Evolutionary conservation across 352 stramenopile genomes (phyloP).

Genomic region (Phytophthora ohioensis): DNA sequence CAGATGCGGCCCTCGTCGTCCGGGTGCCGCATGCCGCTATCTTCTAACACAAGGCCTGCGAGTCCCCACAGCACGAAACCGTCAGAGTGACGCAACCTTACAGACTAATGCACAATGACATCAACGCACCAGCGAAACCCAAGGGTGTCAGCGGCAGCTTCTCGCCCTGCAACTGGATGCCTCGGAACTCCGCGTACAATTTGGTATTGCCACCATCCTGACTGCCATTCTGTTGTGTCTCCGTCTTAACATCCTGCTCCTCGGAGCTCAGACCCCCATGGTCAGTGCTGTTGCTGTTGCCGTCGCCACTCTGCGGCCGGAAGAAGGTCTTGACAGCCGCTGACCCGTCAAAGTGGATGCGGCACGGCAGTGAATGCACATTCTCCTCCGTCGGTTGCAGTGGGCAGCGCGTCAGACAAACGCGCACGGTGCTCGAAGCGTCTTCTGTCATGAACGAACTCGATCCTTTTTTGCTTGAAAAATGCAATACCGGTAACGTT

Average conservation of each 20-base stretch:
- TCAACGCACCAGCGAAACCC: conserved; percentile 56
- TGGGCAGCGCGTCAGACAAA: conserved; percentile 83
- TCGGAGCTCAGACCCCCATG: conserved; percentile 25
- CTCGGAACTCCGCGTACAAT: conserved; percentile 68
- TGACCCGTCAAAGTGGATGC: conserved; percentile 70
- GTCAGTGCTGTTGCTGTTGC: conserved; percentile 40
- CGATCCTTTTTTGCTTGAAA: conserved; percentile 1
- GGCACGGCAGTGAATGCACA: conserved; percentile 82
- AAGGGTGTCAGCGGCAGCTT: conserved; percentile 50
- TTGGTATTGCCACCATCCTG: conserved; percentile 10
- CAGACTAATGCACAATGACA: not conserved
- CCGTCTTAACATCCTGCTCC: conserved; percentile 31
- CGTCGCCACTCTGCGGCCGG: conserved; percentile 40
- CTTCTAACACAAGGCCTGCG: conserved; percentile 69
- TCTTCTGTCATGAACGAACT: conserved; percentile 27
- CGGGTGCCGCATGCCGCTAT: conserved; percentile 61
- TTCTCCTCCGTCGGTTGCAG: conserved; percentile 58
- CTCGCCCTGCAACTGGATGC: conserved; percentile 69
- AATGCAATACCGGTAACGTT: not conserved
- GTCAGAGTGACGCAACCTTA: conserved; percentile 6
- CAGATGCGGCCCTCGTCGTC: conserved; percentile 75
- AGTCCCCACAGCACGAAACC: conserved; percentile 1
- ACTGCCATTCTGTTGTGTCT: conserved; percentile 19
- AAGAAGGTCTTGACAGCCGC: conserved; percentile 84
- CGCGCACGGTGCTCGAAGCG: conserved; percentile 32